Percentiles rank a stretch among this genome's conserved stretches.
These are phyloP conservation scores for Venturia oleaginea DNA, from an alignment of 2,329 filamentous ascomycete species.

Conservation along the genomic window DNA sequence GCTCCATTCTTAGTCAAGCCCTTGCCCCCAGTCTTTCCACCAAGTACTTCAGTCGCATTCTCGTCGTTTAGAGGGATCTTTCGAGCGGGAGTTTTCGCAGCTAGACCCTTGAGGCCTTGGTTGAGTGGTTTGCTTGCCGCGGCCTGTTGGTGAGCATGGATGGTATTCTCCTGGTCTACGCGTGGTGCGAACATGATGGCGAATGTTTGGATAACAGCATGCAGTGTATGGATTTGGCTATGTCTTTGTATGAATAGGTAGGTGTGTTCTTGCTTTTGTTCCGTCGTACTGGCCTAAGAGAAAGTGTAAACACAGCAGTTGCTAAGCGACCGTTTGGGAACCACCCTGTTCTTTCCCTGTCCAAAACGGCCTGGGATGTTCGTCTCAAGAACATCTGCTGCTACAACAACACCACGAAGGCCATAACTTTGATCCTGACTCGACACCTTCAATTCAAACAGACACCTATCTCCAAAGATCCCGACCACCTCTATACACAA, in stretches of 20 bases:
- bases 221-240: background rate
- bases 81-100: slow-evolving; percentile 71
- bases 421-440: background rate
- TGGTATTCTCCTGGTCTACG: slow-evolving; percentile 80
- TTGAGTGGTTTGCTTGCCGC: slow-evolving; percentile 64
- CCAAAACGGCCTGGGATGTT: background rate
- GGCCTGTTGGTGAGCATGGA: slow-evolving; percentile 63
- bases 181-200: slow-evolving; percentile 60
- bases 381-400: background rate
- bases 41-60: slow-evolving; percentile 54
- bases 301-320: slow-evolving; percentile 7
- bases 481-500: background rate
- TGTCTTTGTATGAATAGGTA: background rate
- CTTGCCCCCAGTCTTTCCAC: slow-evolving; percentile 42
- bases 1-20: slow-evolving; percentile 37
- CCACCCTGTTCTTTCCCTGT: background rate
- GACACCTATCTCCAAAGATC: background rate
- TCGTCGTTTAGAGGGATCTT: slow-evolving; percentile 76
- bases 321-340: background rate
- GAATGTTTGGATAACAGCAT: slow-evolving; percentile 18
- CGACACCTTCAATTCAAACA: background rate
- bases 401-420: background rate
- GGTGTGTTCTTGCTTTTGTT: background rate
- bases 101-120: slow-evolving; percentile 51
- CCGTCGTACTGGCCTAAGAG: background rate